These are phyloP conservation scores for Hypoxylon sp. DNA, from an alignment of 2,329 filamentous ascomycete genomes.

Conservation along the genomic window DNA sequence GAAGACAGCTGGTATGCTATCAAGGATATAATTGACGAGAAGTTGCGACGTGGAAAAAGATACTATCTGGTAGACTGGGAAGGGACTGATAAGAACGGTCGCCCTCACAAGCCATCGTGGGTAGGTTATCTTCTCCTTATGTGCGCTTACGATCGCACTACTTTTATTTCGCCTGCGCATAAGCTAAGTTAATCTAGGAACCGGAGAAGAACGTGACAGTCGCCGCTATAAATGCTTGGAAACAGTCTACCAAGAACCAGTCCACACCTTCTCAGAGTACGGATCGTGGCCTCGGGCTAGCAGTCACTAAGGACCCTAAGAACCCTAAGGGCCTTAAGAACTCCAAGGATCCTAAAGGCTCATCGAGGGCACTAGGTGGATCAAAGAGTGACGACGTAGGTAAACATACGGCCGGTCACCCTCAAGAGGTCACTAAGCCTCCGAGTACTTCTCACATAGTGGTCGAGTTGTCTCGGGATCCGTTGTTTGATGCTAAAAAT, in stretches of 20 bases:
- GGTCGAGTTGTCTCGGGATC: conserved; percentile 41
- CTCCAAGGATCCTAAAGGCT: neutral
- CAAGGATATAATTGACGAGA: conserved; percentile 59
- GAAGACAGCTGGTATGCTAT: conserved; percentile 51
- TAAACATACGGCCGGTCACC: neutral
- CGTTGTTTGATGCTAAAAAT: conserved; percentile 43
- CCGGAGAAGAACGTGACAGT: conserved; percentile 48
- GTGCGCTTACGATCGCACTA: neutral
- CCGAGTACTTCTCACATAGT: conserved; percentile 32
- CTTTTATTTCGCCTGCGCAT: conserved; percentile 1
- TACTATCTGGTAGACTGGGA: conserved; percentile 72
- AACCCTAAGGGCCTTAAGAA: neutral
- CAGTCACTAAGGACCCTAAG: neutral
- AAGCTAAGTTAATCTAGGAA: conserved; percentile 47
- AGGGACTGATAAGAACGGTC: conserved; percentile 63
- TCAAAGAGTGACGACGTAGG: neutral
- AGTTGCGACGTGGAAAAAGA: conserved; percentile 49
- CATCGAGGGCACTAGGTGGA: conserved; percentile 9
- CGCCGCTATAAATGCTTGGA: conserved; percentile 49
- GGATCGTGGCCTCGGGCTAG: neutral
- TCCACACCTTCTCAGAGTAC: neutral
- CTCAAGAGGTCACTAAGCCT: neutral
- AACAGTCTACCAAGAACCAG: conserved; percentile 21
- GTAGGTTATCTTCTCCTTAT: conserved; percentile 53
- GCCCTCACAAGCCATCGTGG: conserved; percentile 67